Base-by-base conservation (phyloP, 2,329 filamentous ascomycete species). In the Cladobotryum mycophilum region DNA sequence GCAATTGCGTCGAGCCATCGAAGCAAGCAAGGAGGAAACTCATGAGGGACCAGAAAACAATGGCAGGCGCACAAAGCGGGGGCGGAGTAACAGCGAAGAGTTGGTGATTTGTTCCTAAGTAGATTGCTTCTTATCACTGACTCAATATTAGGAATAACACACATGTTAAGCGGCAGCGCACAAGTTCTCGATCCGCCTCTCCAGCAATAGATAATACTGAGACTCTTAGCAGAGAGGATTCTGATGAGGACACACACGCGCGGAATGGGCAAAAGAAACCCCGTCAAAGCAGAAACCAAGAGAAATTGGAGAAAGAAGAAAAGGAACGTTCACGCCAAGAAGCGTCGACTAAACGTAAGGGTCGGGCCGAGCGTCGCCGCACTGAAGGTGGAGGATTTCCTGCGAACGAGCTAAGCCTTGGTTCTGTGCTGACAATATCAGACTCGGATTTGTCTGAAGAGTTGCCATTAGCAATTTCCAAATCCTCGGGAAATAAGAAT, bases 11-110 rank as follows among this genome's bases (percentile, higher is more conserved):
- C 82, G 88, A 58, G 93, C 92, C 30, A 90, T 99, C 60, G 92
- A 97, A 67, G 91, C 95, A 55, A 99, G 93, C 73, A 96, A 91
- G 70, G 85, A 88, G 63, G 89, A 95, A 41, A 82, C 79, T 12
- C 74, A 75, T 11, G 68, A 76, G 34, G 64, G 66, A 13, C 40
- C 55, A 12, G 82, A 85, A 35, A 76, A 76, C 47, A 73, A 73
- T 37, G 78, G 72, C 47, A 79, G 86, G 56, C 82, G 88, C 62
- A 78, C 82, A 20, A 99, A 99, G 72, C 79, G 93, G 62, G 85
- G 84, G 55, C 82, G 92, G 55, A 95, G 93, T 62, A 89, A 93
- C 54, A 96, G 89, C 64, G 90, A 96, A 79, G 89, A 95, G 92
- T 97, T 78, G 70, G 89, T 82, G 30, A 43, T 6, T 9, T 22